Evolutionary conservation across 208 protist species (phyloP).

Genomic region (Porcisia deanei): DNA sequence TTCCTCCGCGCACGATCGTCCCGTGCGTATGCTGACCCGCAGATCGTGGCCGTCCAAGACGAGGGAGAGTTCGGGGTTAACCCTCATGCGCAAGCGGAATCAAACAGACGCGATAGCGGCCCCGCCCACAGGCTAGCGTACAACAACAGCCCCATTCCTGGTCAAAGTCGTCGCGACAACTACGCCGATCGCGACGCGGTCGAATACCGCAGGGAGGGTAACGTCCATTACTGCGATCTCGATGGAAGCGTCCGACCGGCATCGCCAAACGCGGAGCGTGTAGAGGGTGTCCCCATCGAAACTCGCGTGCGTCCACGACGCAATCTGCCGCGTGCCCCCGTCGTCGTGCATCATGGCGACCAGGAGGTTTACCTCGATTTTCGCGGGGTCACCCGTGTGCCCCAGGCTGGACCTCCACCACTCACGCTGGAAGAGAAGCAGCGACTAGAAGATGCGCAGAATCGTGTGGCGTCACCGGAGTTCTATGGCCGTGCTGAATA

Average conservation of each 20-base stretch:
- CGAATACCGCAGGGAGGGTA: not conserved
- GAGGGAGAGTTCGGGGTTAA: constrained; percentile 5
- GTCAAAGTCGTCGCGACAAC: constrained; percentile 16
- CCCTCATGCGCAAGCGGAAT: not conserved
- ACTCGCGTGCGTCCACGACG: constrained; percentile 43
- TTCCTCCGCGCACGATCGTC: not conserved
- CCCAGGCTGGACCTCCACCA: constrained; percentile 53
- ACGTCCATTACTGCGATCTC: not conserved
- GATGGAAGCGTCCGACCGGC: constrained; percentile 16
- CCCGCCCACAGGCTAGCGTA: not conserved
- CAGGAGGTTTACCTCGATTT: constrained; percentile 39
- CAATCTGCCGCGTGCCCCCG: constrained; percentile 32
- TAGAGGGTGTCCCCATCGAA: constrained; percentile 45
- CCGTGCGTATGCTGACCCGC: constrained; percentile 5
- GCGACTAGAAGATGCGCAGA: constrained; percentile 30
- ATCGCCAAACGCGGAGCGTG: constrained; percentile 23
- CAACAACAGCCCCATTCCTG: not conserved
- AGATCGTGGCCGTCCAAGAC: constrained; percentile 14
- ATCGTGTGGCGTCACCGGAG: constrained; percentile 50
- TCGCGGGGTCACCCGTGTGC: constrained; percentile 29
- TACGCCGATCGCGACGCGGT: constrained; percentile 21
- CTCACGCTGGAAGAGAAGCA: constrained; percentile 36
- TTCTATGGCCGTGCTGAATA: constrained; percentile 43
- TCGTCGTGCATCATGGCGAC: constrained; percentile 35
- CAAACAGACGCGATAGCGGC: not conserved